phyloP scores from a whole-genome alignment of 2,329 filamentous ascomycete species.

The Aureobasidium vineae region DNA sequence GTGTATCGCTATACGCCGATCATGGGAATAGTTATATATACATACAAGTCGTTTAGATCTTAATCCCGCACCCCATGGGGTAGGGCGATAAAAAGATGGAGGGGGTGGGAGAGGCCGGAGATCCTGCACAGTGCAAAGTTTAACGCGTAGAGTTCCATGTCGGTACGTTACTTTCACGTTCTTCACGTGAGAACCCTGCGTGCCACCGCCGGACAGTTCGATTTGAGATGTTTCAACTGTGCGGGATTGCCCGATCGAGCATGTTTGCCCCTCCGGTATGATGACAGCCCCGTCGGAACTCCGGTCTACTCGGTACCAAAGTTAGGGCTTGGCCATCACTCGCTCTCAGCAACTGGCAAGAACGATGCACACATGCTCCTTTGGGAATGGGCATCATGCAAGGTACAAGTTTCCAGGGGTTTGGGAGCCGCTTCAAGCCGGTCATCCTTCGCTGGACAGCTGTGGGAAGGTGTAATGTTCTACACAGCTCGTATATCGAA shows the following conservation, averaged over 20 bases:
- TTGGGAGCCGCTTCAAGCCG: too few species aligned
- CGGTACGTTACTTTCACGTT: not conserved
- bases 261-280: not conserved
- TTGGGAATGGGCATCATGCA: not conserved
- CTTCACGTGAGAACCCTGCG: not conserved
- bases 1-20: not conserved
- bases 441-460: not conserved
- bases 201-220: not conserved
- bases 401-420: not conserved
- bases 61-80: constrained; percentile 8
- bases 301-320: not conserved
- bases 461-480: not conserved
- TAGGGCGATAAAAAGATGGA: not conserved
- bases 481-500: not conserved
- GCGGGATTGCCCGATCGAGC: not conserved
- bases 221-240: not conserved
- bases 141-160: too few species aligned
- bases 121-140: not conserved
- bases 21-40: not conserved
- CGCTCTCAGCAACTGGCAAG: not conserved
- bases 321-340: not conserved
- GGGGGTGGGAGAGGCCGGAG: not conserved
- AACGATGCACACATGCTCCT: not conserved
- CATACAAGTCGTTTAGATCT: not conserved
- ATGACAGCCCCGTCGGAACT: not conserved